Percentiles rank a stretch among this genome's conserved stretches.
Evolutionary conservation across 345 rosid genomes (phyloP).

Genomic region (Salix suchowensis): DNA sequence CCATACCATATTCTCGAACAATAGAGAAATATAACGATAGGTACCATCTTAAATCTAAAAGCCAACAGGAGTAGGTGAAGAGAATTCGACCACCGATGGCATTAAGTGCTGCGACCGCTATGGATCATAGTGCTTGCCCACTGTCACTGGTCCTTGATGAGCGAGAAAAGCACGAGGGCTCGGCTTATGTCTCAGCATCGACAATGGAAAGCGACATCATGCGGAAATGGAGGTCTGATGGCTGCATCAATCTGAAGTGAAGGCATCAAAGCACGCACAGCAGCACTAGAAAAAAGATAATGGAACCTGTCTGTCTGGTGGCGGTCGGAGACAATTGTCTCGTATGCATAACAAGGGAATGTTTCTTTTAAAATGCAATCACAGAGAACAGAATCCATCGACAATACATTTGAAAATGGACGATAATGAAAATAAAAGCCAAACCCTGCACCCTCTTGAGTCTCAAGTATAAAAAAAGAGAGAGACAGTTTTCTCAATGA

Average conservation of each 20-base stretch:
- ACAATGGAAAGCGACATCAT: background rate
- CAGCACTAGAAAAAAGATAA: too few species aligned
- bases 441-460: background rate
- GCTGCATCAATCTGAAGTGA: background rate
- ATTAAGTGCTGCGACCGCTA: background rate
- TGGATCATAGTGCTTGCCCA: background rate
- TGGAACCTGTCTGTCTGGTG: background rate
- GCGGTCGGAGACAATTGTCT: background rate
- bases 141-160: background rate
- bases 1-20: background rate
- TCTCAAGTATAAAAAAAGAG: too few species aligned
- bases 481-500: too few species aligned
- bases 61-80: background rate
- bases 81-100: too few species aligned
- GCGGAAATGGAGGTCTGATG: background rate
- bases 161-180: background rate
- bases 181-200: background rate
- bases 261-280: background rate
- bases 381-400: constrained; percentile 6
- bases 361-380: background rate
- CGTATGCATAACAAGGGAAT: constrained; percentile 13
- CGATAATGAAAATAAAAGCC: background rate
- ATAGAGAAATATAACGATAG: background rate
- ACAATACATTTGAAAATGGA: background rate
- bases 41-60: background rate